These are phyloP conservation scores for Carex littledalei DNA, from an alignment of 176 grass and related monocot species.

Conservation along the genomic window DNA sequence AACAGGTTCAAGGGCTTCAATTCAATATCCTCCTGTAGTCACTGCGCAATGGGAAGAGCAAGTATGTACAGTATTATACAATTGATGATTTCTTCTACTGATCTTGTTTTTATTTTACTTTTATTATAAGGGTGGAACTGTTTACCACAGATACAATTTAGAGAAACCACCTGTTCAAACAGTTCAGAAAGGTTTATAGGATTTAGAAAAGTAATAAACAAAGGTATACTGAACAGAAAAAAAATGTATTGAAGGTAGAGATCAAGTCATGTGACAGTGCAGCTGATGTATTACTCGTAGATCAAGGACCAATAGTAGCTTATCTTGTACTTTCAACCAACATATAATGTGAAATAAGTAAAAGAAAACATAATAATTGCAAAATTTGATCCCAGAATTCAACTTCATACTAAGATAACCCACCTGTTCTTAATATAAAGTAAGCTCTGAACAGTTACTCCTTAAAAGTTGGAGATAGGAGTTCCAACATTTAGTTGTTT, in stretches of 20 bases:
- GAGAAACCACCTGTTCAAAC: background rate
- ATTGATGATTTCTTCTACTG: background rate
- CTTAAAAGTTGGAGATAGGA: background rate
- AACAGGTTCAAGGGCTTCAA: conserved; percentile 72
- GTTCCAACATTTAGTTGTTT: conserved; percentile 25
- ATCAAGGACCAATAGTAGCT: background rate
- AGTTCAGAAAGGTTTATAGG: background rate
- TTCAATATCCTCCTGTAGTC: conserved; percentile 68
- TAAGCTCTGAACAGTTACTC: background rate
- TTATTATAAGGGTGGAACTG: background rate
- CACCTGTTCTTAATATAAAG: background rate
- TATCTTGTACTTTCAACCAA: background rate
- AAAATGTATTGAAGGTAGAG: too few relatives aligned
- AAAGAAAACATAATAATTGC: background rate
- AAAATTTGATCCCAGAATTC: background rate
- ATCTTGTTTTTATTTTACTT: background rate
- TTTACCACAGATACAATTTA: background rate
- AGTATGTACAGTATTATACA: conserved; percentile 26
- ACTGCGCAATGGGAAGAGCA: conserved; percentile 94
- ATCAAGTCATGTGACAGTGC: too few relatives aligned
- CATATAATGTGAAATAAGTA: background rate
- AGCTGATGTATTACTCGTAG: background rate
- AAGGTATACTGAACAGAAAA: background rate
- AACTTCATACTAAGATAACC: background rate
- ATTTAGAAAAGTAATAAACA: background rate